Percentiles rank a stretch among this genome's conserved stretches.
phyloP scores from a whole-genome alignment of 176 grass and related monocot species.

The Eleusine indica region DNA sequence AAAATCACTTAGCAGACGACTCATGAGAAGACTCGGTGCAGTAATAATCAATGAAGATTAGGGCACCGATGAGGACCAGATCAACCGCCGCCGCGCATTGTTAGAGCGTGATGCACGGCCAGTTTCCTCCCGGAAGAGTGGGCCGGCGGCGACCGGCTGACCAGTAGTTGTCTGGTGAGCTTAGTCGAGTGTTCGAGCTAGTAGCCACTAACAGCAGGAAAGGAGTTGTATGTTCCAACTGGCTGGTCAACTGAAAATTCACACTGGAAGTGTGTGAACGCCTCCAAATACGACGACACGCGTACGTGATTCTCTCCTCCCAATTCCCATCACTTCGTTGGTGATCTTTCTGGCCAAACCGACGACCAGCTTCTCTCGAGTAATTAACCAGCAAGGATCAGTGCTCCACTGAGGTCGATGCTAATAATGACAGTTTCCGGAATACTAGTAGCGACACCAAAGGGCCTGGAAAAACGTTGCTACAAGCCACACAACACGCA shows the following conservation, averaged over 20 bases:
- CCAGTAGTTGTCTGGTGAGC: not conserved
- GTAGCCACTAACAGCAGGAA: not conserved
- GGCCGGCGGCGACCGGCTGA: conserved; percentile 1
- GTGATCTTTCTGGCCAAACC: not conserved
- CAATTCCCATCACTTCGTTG: not conserved
- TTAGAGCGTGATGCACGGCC: conserved; percentile 32
- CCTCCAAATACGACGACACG: conserved; percentile 7
- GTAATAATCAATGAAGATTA: not conserved
- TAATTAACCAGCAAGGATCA: not conserved
- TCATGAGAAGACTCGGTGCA: not conserved
- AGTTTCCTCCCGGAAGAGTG: conserved; percentile 20
- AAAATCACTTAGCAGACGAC: not conserved
- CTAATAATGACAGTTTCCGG: not conserved
- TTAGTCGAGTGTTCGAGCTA: not conserved
- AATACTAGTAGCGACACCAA: not conserved
- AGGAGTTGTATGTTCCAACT: not conserved
- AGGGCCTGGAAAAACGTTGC: not conserved
- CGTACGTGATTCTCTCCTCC: not conserved
- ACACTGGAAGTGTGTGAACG: conserved; percentile 18
- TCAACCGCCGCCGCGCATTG: not conserved
- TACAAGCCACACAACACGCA: not conserved
- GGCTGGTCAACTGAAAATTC: not conserved
- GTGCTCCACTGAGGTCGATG: not conserved
- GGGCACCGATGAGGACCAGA: not conserved
- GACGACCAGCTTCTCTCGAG: not conserved